Evolutionary conservation across 148 eudicot genomes (phyloP), one percentile per base, ranked within the genome.

Genomic region (Suaeda aralocaspica): DNA sequence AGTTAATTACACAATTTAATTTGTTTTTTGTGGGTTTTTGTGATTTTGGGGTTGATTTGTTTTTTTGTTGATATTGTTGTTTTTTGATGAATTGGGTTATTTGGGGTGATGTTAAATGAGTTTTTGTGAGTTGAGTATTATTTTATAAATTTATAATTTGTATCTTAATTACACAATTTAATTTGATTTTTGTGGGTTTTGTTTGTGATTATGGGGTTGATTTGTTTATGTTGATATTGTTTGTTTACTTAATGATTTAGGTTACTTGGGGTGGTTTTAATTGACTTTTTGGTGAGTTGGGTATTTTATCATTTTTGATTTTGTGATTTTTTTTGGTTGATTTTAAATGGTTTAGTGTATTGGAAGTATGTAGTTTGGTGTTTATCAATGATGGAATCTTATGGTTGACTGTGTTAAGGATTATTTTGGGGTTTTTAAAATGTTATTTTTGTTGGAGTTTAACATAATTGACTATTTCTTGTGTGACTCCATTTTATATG

Each of bases 1-100:
- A n/a, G n/a, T n/a, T n/a, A n/a, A n/a, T n/a, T n/a, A n/a, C n/a
- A n/a, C n/a, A n/a, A n/a, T 0, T 49, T 15, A 56, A 8, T 4
- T 58, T 25, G 34, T 24, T 24, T 58, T 5, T 26, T 31, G 18
- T 1, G 34, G 6, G 11, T 22, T 3, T 34, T 31, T 25, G 48
- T 53, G 19, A 22, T 36, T 62, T 19, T 45, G 10, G 63, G 12
- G 22, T 44, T 64, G 33, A 42, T 28, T 66, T 71, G 74, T 36
- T 69, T 64, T 64, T n/a, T n/a, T n/a, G n/a, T n/a, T n/a, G n/a
- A n/a, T n/a, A n/a, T n/a, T n/a, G n/a, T n/a, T 42, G 67, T 64
- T 64, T 29, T 39, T 64, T 5, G 42, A 16, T 65, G 29, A 36
- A 44, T 69, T 57, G 19, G 14, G 12, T 64, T 42, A 36, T 11